Base-by-base conservation (phyloP, 495 filamentous ascomycete species). In the Podospora comata region DNA sequence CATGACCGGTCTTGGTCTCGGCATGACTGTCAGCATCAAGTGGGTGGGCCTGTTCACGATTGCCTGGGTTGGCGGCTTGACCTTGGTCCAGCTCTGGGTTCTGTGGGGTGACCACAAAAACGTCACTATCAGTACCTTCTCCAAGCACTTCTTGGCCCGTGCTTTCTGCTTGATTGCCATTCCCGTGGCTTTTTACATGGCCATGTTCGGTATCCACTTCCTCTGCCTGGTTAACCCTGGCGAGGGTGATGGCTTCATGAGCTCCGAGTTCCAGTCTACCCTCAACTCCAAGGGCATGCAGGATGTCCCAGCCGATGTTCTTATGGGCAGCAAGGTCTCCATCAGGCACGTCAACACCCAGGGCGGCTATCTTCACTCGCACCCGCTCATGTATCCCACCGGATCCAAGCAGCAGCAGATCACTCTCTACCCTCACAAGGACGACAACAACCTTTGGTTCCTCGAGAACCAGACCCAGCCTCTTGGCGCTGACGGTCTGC, bases 31-130 rank as follows among this genome's bases (percentile, higher is more conserved):
- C 67, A 97, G 94, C 79, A 92, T 97, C 67, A 99, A 99, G 83
- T 99, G 95, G 95, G 95, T 99, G 75, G 95, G 95, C 44, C 83
- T 99, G 59, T 98, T 98, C 83, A 99, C 95, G 58, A 97, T 97
- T 78, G 95, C 94, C 23, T 99, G 95, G 95, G 93, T 99, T 75
- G 95, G 95, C 60, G 88, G 85, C 75, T 86, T 99, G 80, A 99
- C 95, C 19, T 77, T 92, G 59, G 81, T 98, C 19, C 95, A 99
- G 80, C 83, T 99, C 32, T 99, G 95, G 95, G 88, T 96, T 68
- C 79, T 99, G 57, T 89, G 97, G 54, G 95, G 94, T 63, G 96
- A 98, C 76, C 82, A 87, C 44, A 92, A 87, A 77, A 91, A 86
- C 60, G 92, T 98, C 32, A 91, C 92, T 65, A 85, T 92, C 15